These are phyloP conservation scores for Westerdykella ornata DNA, from an alignment of 2,329 filamentous ascomycete species.

Conservation along the genomic window DNA sequence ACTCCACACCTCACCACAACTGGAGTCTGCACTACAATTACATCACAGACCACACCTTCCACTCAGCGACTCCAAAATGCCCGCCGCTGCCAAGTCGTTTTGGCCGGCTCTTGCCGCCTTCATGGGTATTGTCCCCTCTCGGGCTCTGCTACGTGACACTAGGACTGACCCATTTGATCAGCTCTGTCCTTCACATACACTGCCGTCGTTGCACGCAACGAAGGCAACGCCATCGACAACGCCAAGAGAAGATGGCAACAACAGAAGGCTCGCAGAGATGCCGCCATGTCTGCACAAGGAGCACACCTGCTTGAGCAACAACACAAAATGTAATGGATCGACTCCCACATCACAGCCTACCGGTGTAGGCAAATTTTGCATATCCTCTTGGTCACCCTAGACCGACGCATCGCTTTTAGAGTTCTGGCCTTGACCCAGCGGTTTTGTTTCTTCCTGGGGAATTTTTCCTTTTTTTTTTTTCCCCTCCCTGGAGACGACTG, in stretches of 20 bases:
- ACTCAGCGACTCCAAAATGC: conserved; percentile 21
- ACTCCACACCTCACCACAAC: not conserved
- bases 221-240: conserved; percentile 29
- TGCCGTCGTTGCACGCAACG: conserved; percentile 24
- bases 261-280: conserved; percentile 13
- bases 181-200: conserved; percentile 30
- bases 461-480: too few relatives aligned
- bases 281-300: conserved; percentile 4
- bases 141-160: conserved; percentile 1
- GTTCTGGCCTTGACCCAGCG: too few relatives aligned
- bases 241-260: conserved; percentile 31
- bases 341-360: too few relatives aligned
- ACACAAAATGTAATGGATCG: not conserved
- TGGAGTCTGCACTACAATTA: not conserved
- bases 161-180: conserved; percentile 5
- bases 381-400: too few relatives aligned
- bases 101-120: conserved; percentile 28
- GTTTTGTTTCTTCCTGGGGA: too few relatives aligned
- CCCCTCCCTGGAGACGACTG: too few relatives aligned
- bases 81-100: conserved; percentile 26
- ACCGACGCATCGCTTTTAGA: too few relatives aligned
- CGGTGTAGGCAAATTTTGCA: too few relatives aligned
- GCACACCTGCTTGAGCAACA: not conserved
- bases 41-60: not conserved
- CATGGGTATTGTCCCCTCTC: conserved; percentile 19